Evolutionary conservation across 2,329 filamentous ascomycete species (phyloP), one percentile per base, ranked within the genome.

Genomic region (Colletotrichum chrysophilum): DNA sequence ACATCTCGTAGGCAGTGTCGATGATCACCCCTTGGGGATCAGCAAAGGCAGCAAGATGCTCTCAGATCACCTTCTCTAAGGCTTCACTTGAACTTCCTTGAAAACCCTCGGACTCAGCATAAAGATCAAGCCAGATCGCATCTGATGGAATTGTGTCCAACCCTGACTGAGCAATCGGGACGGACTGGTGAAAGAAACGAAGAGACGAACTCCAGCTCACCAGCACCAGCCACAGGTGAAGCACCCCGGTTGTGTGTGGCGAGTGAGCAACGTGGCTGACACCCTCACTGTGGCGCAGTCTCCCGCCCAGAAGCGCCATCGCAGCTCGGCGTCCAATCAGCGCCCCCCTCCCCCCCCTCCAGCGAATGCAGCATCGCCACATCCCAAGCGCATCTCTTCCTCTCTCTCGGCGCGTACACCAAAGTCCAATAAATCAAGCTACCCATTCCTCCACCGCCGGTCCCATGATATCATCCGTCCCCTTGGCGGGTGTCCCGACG

Each of bases 391-490:
- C 26, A 28, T 28, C 55, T 56, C 16, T 14, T 13, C 16, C n/a
- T 48, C 43, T 21, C 43, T 13, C 43, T 21, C 43, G n/a, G 43
- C 43, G 43, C 43, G 43, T 21, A 58, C 13, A 26, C 26, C 21
- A 58, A 24, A 28, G 55, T 24, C 55, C 26, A 28, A 28, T 7
- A 58, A 18, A 32, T 61, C 58, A 61, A 32, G 58, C 28, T 32
- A 56, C n/a, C 28, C 65, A 30, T 24, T 30, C 24, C 8, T 24
- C 38, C 66, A 36, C 30, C 34, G 24, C 26, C 66, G 21, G 56
- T n/a, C 68, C 30, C 52, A 67, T 72, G 70, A 72, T 66, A 67
- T 72, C 71, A 74, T 62, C 18, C 21, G 24, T 55, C 56, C 36
- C 24, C 66, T 69, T 64, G 65, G 56, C 66, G 21, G 43, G 10